Evolutionary conservation across 306 rosid species (phyloP).

Genomic region (Pyrus betulifolia): DNA sequence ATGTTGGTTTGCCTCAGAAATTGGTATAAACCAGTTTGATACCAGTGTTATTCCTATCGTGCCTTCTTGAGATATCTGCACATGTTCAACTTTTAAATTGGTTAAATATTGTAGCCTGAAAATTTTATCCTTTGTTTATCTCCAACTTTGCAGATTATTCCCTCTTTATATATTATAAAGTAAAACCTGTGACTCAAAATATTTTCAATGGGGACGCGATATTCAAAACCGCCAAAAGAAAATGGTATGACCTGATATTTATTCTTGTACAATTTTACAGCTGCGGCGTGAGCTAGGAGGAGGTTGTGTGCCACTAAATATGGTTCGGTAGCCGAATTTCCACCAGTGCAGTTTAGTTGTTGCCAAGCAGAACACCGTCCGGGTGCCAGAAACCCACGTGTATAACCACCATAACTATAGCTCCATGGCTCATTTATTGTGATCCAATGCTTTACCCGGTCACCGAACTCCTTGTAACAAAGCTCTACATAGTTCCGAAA

Average conservation of each 20-base stretch:
- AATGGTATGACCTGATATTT: slow-evolving; percentile 23
- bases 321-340: slow-evolving; percentile 50
- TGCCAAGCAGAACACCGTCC: slow-evolving; percentile 46
- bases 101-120: too few species aligned
- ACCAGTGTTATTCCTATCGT: slow-evolving; percentile 18
- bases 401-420: slow-evolving; percentile 26
- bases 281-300: slow-evolving; percentile 56
- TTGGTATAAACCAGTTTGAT: slow-evolving; percentile 15
- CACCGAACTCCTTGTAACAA: slow-evolving; percentile 50
- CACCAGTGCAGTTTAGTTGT: slow-evolving; percentile 30
- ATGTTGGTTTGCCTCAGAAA: not conserved
- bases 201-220: not conserved
- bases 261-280: slow-evolving; percentile 35
- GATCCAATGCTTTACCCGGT: slow-evolving; percentile 55
- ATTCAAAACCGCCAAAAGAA: not conserved
- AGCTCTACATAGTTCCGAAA: slow-evolving; percentile 44
- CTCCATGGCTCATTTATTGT: slow-evolving; percentile 47
- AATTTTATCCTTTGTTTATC: too few species aligned
- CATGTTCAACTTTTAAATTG: not conserved
- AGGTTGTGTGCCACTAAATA: slow-evolving; percentile 47
- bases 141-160: not conserved
- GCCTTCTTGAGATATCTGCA: slow-evolving; percentile 20
- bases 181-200: too few species aligned
- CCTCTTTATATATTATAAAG: too few species aligned
- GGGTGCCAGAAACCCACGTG: slow-evolving; percentile 5